Base-by-base conservation (phyloP, 768 basidiomycete species). In the Termitomyces sp. region DNA sequence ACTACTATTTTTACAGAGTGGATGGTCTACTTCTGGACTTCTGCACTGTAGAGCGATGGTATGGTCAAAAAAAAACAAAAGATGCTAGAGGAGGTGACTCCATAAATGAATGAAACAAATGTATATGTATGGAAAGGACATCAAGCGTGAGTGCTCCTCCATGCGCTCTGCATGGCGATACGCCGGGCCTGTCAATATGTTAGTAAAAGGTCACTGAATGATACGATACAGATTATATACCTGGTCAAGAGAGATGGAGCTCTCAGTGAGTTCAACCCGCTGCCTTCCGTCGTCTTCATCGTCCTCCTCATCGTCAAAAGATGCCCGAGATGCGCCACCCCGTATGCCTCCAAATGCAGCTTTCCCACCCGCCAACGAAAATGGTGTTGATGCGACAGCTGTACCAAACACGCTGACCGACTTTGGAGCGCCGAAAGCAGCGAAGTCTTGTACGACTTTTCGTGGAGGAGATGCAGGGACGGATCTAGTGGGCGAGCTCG, bases 201-300 rank as follows among this genome's bases (percentile, higher is more conserved):
- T 11, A 56, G 43, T 7, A 45, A 32, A 5, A 50, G 36, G 56
- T 53, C 11, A 48, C 15, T 22, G 44, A 32, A 53, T 25, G 33
- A 23, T 18, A 44, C n/a, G n/a, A n/a, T n/a, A 29, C 54, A 33
- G 42, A 33, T 18, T 7, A 68, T 78, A 25, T 61, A 93, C 94
- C 82, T 98, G 96, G 60, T 98, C 96, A 56, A 97, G 76, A 12
- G 91, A 88, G 68, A 99, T 98, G 29, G 87, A 85, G 63, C 87
- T 90, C 64, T 93, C 90, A 60, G 79, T 75, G 59, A 96, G 73
- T 63, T 89, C 86, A 22, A 97, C 83, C 59, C 75, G 83, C 68
- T 94, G 89, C 62, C 77, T 77, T 16, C 83, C 81, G 49, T 81
- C 75, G 0, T 80, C 78, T 1, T 85, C 92, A 0, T 94, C 91